A percentile compares a stretch with the other conserved stretches of the same genome.
Conservation (phyloP, 805 yeast species). For the Pichia eremophila region DNA sequence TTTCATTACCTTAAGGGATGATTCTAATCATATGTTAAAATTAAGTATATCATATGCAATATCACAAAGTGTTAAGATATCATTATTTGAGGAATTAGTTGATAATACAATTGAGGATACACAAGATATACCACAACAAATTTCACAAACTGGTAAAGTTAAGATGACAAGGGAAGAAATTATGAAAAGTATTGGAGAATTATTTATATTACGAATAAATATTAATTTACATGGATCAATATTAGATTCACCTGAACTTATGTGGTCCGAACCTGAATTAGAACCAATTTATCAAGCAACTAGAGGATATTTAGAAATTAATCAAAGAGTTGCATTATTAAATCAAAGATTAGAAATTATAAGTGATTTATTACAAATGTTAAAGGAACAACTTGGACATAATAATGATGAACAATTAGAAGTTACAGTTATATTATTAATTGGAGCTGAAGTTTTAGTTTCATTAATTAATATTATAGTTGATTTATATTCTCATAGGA, state of each 20-base stretch:
- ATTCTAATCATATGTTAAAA: constrained; percentile 82
- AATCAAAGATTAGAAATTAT: constrained; percentile 93
- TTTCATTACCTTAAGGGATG: constrained; percentile 86
- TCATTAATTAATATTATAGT: constrained; percentile 70
- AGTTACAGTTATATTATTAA: constrained; percentile 79
- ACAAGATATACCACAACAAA: constrained; percentile 92
- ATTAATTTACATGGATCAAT: constrained; percentile 81
- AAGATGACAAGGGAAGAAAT: constrained; percentile 90
- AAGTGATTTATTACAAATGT: constrained; percentile 86
- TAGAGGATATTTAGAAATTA: constrained; percentile 89
- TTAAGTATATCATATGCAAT: constrained; percentile 91
- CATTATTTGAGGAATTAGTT: constrained; percentile 89
- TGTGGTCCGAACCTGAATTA: constrained; percentile 98
- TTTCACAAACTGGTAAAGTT: constrained; percentile 90
- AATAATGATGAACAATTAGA: constrained; percentile 89
- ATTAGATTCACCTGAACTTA: constrained; percentile 90
- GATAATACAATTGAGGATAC: constrained; percentile 97
- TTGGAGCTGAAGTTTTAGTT: constrained; percentile 86
- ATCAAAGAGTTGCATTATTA: constrained; percentile 81
- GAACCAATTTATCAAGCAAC: constrained; percentile 98
- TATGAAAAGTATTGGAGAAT: constrained; percentile 95
- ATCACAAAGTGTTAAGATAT: constrained; percentile 91
- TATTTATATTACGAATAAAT: constrained; percentile 78
- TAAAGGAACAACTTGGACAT: constrained; percentile 94
- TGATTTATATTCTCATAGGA: constrained; percentile 20